Evolutionary conservation across 1,139 yeast genomes (phyloP), one percentile per base, ranked within the genome.

Genomic region (Pichia sp.): DNA sequence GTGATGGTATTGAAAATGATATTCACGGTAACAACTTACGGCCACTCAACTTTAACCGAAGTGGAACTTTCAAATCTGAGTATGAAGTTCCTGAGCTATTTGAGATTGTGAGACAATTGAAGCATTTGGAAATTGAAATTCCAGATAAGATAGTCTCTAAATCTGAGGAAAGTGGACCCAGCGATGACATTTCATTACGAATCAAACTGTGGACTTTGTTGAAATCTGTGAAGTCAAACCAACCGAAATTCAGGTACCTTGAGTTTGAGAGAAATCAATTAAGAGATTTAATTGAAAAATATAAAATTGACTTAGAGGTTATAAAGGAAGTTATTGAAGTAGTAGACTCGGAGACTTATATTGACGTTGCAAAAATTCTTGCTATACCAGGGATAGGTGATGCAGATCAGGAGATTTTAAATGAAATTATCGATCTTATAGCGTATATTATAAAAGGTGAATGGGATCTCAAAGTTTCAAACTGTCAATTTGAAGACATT

Each of bases 101-200:
- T 44, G 63, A 60, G 32, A 58, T 72, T 4, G 59, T 72, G 10
- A 53, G 54, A 12, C 68, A 61, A 28, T 49, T 73, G 39, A 70
- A 67, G 41, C 41, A 42, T 0, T 53, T 56, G 14, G 70, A 68
- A 1, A 50, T 67, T 11, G 49, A 45, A 0, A 60, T 72, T 4
- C 73, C 77, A 1, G 38, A 43, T 15, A 54, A 51, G 19, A 53
- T 64, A 42, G 59, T 60, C 42, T 43, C 48, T 31, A 30, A 46
- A 23, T 59, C 54, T 31, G 43, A 48, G n/a, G 32, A 35, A 3
- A 28, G 22, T 4, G n/a, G 14, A 7, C 6, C 17, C 12, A 28
- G 43, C 8, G 38, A 37, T 5, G 37, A 47, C 24, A 17, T 52
- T 12, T 45, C 48, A 4, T 20, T 61, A 14, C 43, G 60, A 10